Evolutionary conservation across 495 filamentous ascomycete species (phyloP).

Genomic region (Neurospora tetrasperma): DNA sequence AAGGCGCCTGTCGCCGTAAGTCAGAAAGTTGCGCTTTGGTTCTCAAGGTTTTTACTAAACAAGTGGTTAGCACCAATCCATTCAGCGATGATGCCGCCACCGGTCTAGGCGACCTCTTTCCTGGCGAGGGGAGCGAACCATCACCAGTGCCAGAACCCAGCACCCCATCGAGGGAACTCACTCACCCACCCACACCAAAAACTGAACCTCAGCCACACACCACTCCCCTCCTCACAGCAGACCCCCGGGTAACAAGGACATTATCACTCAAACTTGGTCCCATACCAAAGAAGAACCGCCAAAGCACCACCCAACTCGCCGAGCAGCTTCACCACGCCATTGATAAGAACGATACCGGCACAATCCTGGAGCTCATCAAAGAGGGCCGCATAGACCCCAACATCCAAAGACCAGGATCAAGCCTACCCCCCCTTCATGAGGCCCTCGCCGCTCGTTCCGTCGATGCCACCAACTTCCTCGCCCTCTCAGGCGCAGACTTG

Average conservation of each 20-base stretch:
- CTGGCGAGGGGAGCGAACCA: not conserved
- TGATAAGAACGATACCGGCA: slow-evolving; percentile 4
- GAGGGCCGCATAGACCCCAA: slow-evolving; percentile 6
- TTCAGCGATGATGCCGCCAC: not conserved
- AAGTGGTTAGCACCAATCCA: not conserved
- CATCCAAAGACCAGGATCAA: slow-evolving; percentile 1
- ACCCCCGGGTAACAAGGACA: slow-evolving; percentile 5
- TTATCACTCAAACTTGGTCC: not conserved
- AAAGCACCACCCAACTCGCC: slow-evolving; percentile 2
- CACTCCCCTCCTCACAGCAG: slow-evolving; percentile 1
- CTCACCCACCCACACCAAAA: not conserved
- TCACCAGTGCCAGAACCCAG: not conserved
- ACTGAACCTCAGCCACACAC: not conserved
- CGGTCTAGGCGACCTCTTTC: not conserved
- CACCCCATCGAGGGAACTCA: not conserved
- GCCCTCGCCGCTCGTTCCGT: slow-evolving; percentile 5
- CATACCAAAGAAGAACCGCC: not conserved
- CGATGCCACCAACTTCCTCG: slow-evolving; percentile 8
- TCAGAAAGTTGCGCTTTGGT: not conserved
- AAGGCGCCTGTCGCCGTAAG: not conserved
- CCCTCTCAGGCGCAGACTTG: slow-evolving; percentile 9
- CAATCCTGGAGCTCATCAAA: slow-evolving; percentile 7
- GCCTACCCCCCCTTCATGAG: slow-evolving; percentile 6
- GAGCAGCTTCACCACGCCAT: slow-evolving; percentile 14
- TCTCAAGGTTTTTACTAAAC: not conserved